Evolutionary conservation across 2,329 filamentous ascomycete genomes (phyloP).

Genomic region (Monilinia aucupariae): DNA sequence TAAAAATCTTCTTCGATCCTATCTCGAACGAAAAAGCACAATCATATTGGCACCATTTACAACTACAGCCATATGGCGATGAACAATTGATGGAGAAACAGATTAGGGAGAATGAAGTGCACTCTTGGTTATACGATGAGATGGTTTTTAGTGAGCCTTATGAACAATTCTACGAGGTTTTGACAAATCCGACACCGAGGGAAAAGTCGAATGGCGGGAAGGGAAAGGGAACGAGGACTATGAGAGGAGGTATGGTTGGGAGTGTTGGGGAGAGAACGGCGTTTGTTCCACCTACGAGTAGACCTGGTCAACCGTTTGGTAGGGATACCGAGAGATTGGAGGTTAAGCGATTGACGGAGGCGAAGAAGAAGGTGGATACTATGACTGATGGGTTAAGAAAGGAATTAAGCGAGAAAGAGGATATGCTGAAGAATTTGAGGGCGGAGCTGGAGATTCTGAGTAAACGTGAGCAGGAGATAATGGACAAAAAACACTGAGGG

Average conservation of each 20-base stretch:
- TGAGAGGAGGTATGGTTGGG: slow-evolving; percentile 36
- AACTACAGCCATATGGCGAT: slow-evolving; percentile 83
- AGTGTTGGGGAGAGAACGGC: slow-evolving; percentile 60
- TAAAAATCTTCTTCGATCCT: slow-evolving; percentile 88
- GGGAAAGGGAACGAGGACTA: slow-evolving; percentile 49
- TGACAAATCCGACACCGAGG: slow-evolving; percentile 61
- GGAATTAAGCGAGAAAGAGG: slow-evolving; percentile 30
- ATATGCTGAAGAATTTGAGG: slow-evolving; percentile 24
- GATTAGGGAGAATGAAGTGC: slow-evolving; percentile 57
- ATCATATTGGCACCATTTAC: slow-evolving; percentile 88
- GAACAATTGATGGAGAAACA: slow-evolving; percentile 62
- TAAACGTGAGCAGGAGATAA: no score
- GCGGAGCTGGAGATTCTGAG: neutral
- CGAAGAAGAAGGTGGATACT: slow-evolving; percentile 57
- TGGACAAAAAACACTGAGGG: neutral
- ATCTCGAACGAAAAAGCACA: slow-evolving; percentile 90
- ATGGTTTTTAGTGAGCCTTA: slow-evolving; percentile 97
- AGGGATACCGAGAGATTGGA: slow-evolving; percentile 62
- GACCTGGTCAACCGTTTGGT: slow-evolving; percentile 67
- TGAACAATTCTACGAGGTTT: slow-evolving; percentile 80
- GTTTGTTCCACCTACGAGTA: slow-evolving; percentile 64
- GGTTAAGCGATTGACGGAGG: slow-evolving; percentile 56
- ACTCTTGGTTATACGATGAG: slow-evolving; percentile 83
- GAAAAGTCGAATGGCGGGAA: slow-evolving; percentile 45
- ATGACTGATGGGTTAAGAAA: slow-evolving; percentile 25